Base-by-base conservation (phyloP, 768 basidiomycete genomes). In the Clitopilus passeckerianus region DNA sequence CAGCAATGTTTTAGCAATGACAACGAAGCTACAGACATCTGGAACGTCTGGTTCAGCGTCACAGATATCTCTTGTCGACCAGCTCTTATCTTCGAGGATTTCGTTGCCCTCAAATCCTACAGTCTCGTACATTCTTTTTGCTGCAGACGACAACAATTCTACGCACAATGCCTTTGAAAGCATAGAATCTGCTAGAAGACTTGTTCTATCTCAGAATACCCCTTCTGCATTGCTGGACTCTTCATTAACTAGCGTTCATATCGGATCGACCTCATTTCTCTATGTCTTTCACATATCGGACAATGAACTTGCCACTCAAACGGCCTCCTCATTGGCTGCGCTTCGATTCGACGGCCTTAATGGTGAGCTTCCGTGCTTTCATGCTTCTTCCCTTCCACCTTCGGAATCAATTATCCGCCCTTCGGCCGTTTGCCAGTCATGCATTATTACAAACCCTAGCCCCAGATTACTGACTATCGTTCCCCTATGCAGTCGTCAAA, bases 211-310 rank as follows among this genome's bases (percentile, higher is more conserved):
- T 18, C 73, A 71, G 53, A 77, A 80, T 60, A 59, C 65, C 9
- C 66, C 73, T 12, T 64, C 71, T 20, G 27, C 76, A 2, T 69
- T 89, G 54, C 63, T 79, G 6, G 77, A 82, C 6, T 81, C 84
- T 9, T 67, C 86, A 24, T 68, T 90, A 22, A 73, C 82, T 44
- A 77, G 78, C 60, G 79, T 83, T 24, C 75, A 81, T 62, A 70
- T 84, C 53, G 74, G 74, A 34, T 70, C 76, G 55, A 71, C 73
- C 23, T 67, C 75, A 8, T 77, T 71, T 23, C 75, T 90, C 57
- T 83, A 87, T 71, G 77, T 84, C n/a, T 91, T 89, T 68, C 70
- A 72, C 15, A 69, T 89, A 27, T 74, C 76, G 16, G 72, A 79
- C 24, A 59, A 65, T 2, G 72, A 75, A 53, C 58, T 61, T 15